Conservation (phyloP, 2,329 filamentous ascomycete species). For the Neofusicoccum sp. region DNA sequence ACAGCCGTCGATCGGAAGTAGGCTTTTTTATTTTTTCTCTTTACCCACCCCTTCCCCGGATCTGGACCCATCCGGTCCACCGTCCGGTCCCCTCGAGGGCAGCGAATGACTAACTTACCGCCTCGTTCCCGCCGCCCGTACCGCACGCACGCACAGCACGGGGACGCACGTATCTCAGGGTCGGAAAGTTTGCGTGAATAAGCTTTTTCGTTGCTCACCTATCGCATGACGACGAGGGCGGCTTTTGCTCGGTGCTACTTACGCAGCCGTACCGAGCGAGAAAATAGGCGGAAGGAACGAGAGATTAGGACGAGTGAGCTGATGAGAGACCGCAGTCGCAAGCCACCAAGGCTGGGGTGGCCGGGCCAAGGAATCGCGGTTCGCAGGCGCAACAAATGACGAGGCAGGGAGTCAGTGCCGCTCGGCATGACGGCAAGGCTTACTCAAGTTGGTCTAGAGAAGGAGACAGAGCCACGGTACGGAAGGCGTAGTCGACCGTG, state of each 20-base stretch:
- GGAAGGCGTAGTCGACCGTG: no score
- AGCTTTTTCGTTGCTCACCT: background rate
- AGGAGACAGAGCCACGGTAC: no score
- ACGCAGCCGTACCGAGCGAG: background rate
- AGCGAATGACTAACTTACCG: background rate
- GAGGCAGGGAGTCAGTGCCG: background rate
- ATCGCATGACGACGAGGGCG: background rate
- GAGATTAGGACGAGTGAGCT: background rate
- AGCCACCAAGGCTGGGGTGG: no score
- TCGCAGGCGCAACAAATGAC: background rate
- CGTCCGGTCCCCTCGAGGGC: background rate
- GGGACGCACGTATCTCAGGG: background rate
- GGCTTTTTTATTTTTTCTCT: background rate
- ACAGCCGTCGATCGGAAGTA: background rate
- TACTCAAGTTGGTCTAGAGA: background rate
- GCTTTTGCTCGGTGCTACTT: background rate
- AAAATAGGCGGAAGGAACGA: background rate
- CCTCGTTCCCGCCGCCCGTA: background rate
- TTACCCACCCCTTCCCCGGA: background rate
- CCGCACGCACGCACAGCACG: background rate
- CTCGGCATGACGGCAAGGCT: constrained; percentile 3
- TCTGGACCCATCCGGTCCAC: background rate
- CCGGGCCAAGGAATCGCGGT: no score
- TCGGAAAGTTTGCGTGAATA: constrained; percentile 7
- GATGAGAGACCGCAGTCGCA: background rate